Conservation (phyloP, 495 filamentous ascomycete genomes). For the Aspergillus saccharolyticus region DNA sequence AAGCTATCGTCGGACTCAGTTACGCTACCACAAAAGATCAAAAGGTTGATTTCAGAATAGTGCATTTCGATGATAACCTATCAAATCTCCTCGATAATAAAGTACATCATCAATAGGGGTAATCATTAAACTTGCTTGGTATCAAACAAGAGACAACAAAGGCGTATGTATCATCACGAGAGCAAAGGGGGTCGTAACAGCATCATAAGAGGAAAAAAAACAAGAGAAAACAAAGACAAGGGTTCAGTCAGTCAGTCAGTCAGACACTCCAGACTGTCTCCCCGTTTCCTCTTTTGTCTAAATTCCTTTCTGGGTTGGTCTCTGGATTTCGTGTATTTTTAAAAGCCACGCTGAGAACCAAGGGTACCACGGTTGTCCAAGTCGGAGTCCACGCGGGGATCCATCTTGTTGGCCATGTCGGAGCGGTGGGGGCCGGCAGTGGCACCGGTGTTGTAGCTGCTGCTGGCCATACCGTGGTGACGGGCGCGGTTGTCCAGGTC, state of each 20-base stretch:
- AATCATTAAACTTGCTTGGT: background rate
- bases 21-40: too few relatives aligned
- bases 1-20: too few relatives aligned
- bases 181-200: background rate
- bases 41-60: background rate
- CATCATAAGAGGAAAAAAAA: background rate
- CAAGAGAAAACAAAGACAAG: background rate
- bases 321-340: background rate
- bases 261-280: too few relatives aligned
- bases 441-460: background rate
- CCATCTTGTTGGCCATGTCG: slow-evolving; percentile 4
- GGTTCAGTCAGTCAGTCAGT: too few relatives aligned
- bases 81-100: background rate
- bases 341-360: background rate
- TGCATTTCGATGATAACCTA: background rate
- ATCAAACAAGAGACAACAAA: background rate
- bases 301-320: background rate
- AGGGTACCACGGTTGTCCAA: slow-evolving; percentile 10
- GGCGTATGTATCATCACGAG: background rate
- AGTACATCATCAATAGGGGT: background rate
- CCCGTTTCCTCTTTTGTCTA: background rate
- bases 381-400: slow-evolving; percentile 11
- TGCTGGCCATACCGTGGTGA: background rate
- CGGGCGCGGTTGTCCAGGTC: background rate
- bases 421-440: slow-evolving; percentile 26